These are phyloP conservation scores for Astragalus glycyphyllos DNA, from an alignment of 306 rosid species.

Conservation along the genomic window DNA sequence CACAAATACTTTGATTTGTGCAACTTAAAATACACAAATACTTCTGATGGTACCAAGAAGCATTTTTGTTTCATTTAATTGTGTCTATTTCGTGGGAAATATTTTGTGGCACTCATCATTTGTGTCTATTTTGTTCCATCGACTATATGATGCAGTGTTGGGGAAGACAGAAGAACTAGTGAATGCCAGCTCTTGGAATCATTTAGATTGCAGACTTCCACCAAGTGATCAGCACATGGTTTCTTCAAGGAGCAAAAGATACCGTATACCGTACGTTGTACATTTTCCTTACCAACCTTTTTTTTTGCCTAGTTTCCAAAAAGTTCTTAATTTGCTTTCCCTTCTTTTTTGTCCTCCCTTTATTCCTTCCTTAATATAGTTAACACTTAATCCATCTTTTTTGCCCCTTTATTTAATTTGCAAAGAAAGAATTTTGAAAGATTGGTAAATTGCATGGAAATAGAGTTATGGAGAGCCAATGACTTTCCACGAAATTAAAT, in stretches of 20 bases:
- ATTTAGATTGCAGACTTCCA: not conserved
- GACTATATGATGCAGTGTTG: conserved; percentile 1
- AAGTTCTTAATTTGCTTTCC: not conserved
- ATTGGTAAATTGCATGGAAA: not conserved
- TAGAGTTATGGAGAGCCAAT: not conserved
- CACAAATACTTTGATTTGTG: no score
- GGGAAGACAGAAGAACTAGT: not conserved
- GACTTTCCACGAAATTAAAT: not conserved
- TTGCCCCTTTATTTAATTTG: not conserved
- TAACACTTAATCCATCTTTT: not conserved
- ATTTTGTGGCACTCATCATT: no score
- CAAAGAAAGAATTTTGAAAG: not conserved
- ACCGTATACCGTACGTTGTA: conserved; percentile 32
- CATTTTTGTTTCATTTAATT: no score
- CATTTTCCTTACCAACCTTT: conserved; percentile 39
- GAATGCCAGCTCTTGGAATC: conserved; percentile 56
- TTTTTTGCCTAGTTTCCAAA: conserved; percentile 11
- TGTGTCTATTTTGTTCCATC: no score
- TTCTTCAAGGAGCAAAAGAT: conserved; percentile 41
- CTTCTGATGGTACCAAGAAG: no score
- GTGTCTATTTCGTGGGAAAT: no score
- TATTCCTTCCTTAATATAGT: conserved; percentile 23
- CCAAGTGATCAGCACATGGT: conserved; percentile 47
- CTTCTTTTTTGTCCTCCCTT: conserved; percentile 35
- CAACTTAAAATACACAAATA: no score